These are phyloP conservation scores for Metrosideros polymorpha DNA, from an alignment of 441 rosid species.

Conservation along the genomic window DNA sequence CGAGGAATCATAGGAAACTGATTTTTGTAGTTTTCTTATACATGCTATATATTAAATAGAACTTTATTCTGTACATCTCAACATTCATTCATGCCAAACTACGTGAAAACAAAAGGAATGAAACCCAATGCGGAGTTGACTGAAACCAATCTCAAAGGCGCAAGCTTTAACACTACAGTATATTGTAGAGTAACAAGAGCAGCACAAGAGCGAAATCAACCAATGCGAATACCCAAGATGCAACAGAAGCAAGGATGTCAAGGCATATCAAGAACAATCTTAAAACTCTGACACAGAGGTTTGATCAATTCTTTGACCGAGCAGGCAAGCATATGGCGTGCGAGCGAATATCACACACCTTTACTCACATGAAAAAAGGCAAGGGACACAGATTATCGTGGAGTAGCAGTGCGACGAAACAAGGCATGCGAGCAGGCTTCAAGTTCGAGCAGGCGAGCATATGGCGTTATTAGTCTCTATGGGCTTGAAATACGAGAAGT, in stretches of 20 bases:
- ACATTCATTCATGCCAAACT: neutral
- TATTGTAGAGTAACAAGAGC: neutral
- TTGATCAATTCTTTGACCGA: neutral
- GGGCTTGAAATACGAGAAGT: neutral
- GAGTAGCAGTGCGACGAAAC: neutral
- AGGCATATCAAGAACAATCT: neutral
- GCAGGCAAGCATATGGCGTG: neutral
- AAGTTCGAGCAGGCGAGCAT: neutral
- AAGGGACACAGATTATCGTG: neutral
- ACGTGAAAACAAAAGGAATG: neutral
- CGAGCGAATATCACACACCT: neutral
- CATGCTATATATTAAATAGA: neutral
- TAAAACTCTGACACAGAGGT: neutral
- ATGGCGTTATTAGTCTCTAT: too few relatives aligned
- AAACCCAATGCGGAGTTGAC: neutral
- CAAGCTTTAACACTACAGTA: neutral
- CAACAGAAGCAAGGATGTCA: neutral
- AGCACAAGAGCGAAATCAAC: neutral
- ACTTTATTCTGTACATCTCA: neutral
- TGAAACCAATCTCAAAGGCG: neutral
- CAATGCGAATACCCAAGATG: neutral
- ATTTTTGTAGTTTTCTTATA: neutral
- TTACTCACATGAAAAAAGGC: neutral
- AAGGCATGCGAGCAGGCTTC: neutral
- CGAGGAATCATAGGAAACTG: neutral